phyloP scores from a whole-genome alignment of 441 rosid genomes.

The Bruguiera hainesii region DNA sequence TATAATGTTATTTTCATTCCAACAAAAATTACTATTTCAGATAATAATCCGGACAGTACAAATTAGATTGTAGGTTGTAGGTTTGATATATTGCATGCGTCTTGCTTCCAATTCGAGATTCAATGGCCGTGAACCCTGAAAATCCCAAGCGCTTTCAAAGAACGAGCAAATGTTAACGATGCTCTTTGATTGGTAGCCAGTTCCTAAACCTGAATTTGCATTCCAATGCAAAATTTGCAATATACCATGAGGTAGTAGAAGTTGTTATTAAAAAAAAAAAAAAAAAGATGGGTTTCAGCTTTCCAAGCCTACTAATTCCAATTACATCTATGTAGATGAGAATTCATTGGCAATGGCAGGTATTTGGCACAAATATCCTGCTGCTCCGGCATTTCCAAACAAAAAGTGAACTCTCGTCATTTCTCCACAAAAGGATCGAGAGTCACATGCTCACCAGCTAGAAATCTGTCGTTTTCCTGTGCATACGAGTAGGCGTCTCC shows the following conservation, averaged over 20 bases:
- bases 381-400: conserved; percentile 3
- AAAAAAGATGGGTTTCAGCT: no score
- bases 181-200: neutral
- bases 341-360: neutral
- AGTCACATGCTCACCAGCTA: conserved; percentile 23
- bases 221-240: no score
- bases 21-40: neutral
- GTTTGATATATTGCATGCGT: neutral
- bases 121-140: neutral
- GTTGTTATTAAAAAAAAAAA: neutral
- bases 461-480: conserved; percentile 25
- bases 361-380: conserved; percentile 2
- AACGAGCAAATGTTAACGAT: neutral
- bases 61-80: neutral
- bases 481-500: conserved; percentile 1
- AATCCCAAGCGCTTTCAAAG: neutral
- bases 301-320: neutral
- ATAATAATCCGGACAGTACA: neutral
- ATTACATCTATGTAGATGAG: no score
- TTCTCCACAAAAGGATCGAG: conserved; percentile 3
- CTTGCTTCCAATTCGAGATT: neutral
- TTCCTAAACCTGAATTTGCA: neutral
- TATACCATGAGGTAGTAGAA: no score
- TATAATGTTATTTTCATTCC: neutral
- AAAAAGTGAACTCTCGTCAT: conserved; percentile 30